Evolutionary conservation across 768 basidiomycete species (phyloP), one percentile per base, ranked within the genome.

Genomic region (Thelephora aurantiotincta): DNA sequence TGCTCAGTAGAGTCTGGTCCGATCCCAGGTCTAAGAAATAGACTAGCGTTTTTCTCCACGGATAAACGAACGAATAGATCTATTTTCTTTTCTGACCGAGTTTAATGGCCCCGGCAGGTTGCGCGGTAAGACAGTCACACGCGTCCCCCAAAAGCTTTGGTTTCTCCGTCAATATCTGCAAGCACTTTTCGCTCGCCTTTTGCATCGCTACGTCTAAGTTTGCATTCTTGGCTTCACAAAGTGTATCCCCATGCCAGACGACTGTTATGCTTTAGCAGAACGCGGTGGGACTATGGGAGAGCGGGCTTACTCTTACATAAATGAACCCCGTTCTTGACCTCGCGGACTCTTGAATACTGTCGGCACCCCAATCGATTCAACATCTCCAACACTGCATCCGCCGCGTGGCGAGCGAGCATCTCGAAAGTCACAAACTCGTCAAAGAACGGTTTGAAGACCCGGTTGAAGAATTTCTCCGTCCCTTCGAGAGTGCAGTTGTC

Each of bases 361-460:
- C 77, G 78, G 55, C 87, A 87, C 37, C 80, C 79, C 53, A 80
- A 73, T 23, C 75, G 72, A 56, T 88, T 82, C 46, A 88, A 65
- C 22, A 85, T 59, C 56, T 89, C 85, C 46, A 80, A 78, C 11
- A 90, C 68, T 46, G 76, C 67, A 57, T 82, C 82, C 20, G 81
- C 84, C 1, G 87, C 88, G 60, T 89, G 85, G 53, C 78, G 75
- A 3, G 82, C 75, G 16, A 88, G 66, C 30, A 79, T 85, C 55
- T 77, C 74, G 48, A 86, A 65, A 22, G 77, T 77, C 60, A 90
- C 74, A 52, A 88, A 77, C 52, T 71, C 71, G 61, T 88, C 78
- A 56, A 80, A 86, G 60, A 91, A 92, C 5, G 87, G 87, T 60
- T 76, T 71, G 47, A 89, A 65, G 43, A 82, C 64, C 45, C 69